Conservation (phyloP, 2,329 filamentous ascomycete genomes). For the Reticulascus tulasneorum region DNA sequence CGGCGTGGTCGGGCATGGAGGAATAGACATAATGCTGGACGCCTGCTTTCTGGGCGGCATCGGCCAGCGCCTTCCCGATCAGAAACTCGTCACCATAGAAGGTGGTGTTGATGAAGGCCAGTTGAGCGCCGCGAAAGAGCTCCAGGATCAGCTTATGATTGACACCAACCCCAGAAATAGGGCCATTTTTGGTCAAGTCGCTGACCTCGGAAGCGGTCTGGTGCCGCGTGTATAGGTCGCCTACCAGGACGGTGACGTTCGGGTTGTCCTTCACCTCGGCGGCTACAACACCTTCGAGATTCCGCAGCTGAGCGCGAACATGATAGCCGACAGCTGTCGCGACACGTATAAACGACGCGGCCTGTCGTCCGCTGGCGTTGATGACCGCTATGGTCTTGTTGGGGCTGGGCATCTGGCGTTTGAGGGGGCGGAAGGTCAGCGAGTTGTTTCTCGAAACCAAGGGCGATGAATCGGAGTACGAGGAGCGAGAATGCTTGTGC, state of each 20-base stretch:
- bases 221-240: slow-evolving; percentile 58
- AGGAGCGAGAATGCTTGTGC: slow-evolving; percentile 60
- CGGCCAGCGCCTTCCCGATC: slow-evolving; percentile 83
- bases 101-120: slow-evolving; percentile 97
- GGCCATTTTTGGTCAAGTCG: slow-evolving; percentile 66
- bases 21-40: slow-evolving; percentile 94
- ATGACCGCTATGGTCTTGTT: slow-evolving; percentile 88
- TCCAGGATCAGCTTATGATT: slow-evolving; percentile 69
- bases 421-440: slow-evolving; percentile 55
- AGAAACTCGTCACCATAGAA: slow-evolving; percentile 93
- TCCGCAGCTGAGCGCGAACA: slow-evolving; percentile 87
- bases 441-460: slow-evolving; percentile 56
- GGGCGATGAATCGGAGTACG: slow-evolving; percentile 57
- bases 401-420: slow-evolving; percentile 54
- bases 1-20: slow-evolving; percentile 91
- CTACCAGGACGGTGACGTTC: slow-evolving; percentile 65
- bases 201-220: slow-evolving; percentile 45
- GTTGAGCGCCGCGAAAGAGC: slow-evolving; percentile 77
- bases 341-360: slow-evolving; percentile 90
- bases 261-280: slow-evolving; percentile 78
- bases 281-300: slow-evolving; percentile 81
- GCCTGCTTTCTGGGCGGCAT: slow-evolving; percentile 79
- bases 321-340: slow-evolving; percentile 90
- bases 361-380: slow-evolving; percentile 93
- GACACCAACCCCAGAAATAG: slow-evolving; percentile 60